Conservation (phyloP, 805 yeast genomes). For the Starmerella powellii region DNA sequence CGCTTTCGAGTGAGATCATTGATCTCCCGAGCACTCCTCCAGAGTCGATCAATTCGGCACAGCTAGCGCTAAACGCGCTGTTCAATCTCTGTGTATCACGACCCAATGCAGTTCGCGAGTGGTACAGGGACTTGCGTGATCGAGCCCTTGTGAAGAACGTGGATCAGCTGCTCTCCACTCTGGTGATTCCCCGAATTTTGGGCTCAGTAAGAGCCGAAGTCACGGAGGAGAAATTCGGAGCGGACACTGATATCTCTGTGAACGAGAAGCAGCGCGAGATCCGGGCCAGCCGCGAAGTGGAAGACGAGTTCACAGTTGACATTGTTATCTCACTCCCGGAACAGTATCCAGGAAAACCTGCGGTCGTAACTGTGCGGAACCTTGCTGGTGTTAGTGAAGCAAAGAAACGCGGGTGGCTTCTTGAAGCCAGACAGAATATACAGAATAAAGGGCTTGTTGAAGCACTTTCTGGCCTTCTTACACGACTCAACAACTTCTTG, state of each 20-base stretch:
- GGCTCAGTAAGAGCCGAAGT: slow-evolving; percentile 7
- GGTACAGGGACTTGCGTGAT: slow-evolving; percentile 23
- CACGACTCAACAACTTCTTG: slow-evolving; percentile 66
- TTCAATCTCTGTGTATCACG: slow-evolving; percentile 8
- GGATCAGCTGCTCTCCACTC: slow-evolving; percentile 8
- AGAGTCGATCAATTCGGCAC: neutral
- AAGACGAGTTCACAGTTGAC: slow-evolving; percentile 21
- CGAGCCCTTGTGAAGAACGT: slow-evolving; percentile 11
- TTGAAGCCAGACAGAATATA: slow-evolving; percentile 75
- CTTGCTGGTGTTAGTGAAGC: slow-evolving; percentile 81
- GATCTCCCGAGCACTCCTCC: neutral
- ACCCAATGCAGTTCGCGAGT: slow-evolving; percentile 16
- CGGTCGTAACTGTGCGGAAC: slow-evolving; percentile 63
- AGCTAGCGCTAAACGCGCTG: slow-evolving; percentile 10
- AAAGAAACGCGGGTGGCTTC: slow-evolving; percentile 90
- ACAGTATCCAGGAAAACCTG: slow-evolving; percentile 53
- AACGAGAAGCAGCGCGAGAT: slow-evolving; percentile 20
- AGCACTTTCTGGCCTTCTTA: slow-evolving; percentile 48
- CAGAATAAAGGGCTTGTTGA: slow-evolving; percentile 42
- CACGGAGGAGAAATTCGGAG: slow-evolving; percentile 1
- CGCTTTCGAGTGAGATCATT: neutral
- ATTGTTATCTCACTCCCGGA: slow-evolving; percentile 60
- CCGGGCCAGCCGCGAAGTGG: slow-evolving; percentile 19
- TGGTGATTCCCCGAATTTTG: slow-evolving; percentile 17
- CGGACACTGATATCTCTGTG: slow-evolving; percentile 8